Conservation (phyloP, 192 early-diverging fungal genomes). For the Backusella parvicylindrica region DNA sequence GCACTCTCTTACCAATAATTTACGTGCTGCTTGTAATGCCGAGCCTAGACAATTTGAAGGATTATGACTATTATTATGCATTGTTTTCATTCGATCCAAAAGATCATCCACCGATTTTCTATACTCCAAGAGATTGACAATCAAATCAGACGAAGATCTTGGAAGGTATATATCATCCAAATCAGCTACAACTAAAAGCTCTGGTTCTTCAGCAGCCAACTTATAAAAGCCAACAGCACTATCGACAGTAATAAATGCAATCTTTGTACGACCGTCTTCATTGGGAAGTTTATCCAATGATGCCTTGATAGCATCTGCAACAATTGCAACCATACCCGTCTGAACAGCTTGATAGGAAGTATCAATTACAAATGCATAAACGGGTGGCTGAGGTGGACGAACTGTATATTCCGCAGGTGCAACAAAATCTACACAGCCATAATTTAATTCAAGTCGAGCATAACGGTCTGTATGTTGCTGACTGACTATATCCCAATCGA, state of each 20-base stretch:
- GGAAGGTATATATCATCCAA: slow-evolving; percentile 92
- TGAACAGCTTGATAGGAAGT: slow-evolving; percentile 85
- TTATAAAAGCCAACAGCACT: slow-evolving; percentile 93
- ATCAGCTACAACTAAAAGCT: slow-evolving; percentile 94
- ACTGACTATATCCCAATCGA: slow-evolving; percentile 84
- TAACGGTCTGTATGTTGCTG: slow-evolving; percentile 77
- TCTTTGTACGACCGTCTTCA: slow-evolving; percentile 47
- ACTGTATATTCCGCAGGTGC: slow-evolving; percentile 69
- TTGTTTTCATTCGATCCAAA: slow-evolving; percentile 74
- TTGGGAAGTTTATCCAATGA: slow-evolving; percentile 59
- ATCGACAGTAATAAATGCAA: slow-evolving; percentile 91
- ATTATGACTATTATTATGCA: slow-evolving; percentile 77
- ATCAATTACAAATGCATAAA: slow-evolving; percentile 93
- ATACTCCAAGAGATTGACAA: slow-evolving; percentile 21
- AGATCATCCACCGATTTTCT: slow-evolving; percentile 75
- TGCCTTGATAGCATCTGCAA: slow-evolving; percentile 65
- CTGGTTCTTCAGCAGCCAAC: slow-evolving; percentile 78
- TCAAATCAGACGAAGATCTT: slow-evolving; percentile 11
- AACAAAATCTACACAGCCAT: slow-evolving; percentile 87
- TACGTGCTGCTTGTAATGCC: slow-evolving; percentile 73
- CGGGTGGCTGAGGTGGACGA: slow-evolving; percentile 66
- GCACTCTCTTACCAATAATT: slow-evolving; percentile 57
- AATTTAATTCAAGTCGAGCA: slow-evolving; percentile 80
- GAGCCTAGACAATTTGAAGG: slow-evolving; percentile 82
- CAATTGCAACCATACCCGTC: slow-evolving; percentile 70